Evolutionary conservation across 176 grass and related monocot species (phyloP).

Genomic region (Saccharum officinarum): DNA sequence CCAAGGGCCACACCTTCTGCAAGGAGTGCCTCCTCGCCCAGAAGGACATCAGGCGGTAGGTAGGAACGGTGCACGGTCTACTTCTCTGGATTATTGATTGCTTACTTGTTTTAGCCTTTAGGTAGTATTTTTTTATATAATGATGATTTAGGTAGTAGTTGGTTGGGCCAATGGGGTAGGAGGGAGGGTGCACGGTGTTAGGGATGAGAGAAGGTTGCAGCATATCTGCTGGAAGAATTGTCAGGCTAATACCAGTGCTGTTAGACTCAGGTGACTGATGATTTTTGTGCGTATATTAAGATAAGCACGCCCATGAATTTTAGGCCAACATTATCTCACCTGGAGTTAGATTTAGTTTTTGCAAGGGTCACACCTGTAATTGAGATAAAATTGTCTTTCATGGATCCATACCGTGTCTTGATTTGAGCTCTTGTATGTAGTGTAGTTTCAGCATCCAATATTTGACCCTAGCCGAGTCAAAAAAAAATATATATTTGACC

Average conservation of each 20-base stretch:
- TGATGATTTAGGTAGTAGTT: background rate
- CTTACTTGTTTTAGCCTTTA: background rate
- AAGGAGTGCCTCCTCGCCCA: constrained; percentile 96
- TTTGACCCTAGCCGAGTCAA: background rate
- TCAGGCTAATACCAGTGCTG: background rate
- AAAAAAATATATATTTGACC: no score
- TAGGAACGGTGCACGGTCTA: background rate
- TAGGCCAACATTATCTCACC: background rate
- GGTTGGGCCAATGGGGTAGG: no score
- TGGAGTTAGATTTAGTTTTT: background rate
- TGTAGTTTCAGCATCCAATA: background rate
- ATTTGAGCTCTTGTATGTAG: background rate
- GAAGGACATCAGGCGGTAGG: constrained; percentile 93
- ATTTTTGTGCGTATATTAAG: background rate
- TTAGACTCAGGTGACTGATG: background rate
- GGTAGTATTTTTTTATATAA: background rate
- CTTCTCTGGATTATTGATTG: background rate
- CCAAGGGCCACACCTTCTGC: constrained; percentile 93
- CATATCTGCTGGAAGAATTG: background rate
- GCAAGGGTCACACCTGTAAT: background rate
- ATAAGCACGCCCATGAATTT: background rate
- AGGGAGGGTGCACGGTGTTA: background rate
- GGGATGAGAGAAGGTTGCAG: background rate
- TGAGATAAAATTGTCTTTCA: background rate
- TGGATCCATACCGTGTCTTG: background rate